Conservation (phyloP, 352 stramenopile species). For the Phytophthora idaei region DNA sequence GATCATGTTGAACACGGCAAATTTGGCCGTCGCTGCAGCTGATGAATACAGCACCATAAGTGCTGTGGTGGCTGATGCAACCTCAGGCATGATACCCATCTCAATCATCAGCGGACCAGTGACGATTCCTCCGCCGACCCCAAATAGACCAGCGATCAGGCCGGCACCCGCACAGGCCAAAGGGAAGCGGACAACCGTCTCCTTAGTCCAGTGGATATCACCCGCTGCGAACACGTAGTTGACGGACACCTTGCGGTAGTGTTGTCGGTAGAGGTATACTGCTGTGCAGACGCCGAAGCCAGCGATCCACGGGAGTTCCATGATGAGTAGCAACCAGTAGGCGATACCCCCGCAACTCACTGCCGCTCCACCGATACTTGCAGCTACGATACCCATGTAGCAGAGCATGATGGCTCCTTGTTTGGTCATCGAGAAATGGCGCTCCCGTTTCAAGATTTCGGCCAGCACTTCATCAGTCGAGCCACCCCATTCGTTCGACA, state of each 20-base stretch:
- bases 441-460: conserved; percentile 35
- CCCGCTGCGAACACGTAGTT: conserved; percentile 46
- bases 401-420: conserved; percentile 47
- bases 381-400: conserved; percentile 42
- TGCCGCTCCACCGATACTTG: conserved; percentile 36
- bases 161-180: conserved; percentile 44
- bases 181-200: conserved; percentile 48
- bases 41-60: conserved; percentile 63
- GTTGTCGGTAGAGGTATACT: conserved; percentile 36
- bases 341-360: conserved; percentile 38
- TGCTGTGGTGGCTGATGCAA: conserved; percentile 39
- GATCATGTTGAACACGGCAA: conserved; percentile 65
- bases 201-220: conserved; percentile 50
- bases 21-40: conserved; percentile 57
- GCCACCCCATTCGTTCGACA: conserved; percentile 16
- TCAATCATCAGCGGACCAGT: conserved; percentile 38
- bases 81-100: conserved; percentile 44
- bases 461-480: conserved; percentile 14
- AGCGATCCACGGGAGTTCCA: conserved; percentile 56
- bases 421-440: conserved; percentile 40
- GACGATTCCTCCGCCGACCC: conserved; percentile 47
- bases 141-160: conserved; percentile 52
- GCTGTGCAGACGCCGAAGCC: conserved; percentile 39
- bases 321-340: conserved; percentile 52
- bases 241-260: conserved; percentile 43